A percentile compares a stretch with the other conserved stretches of the same genome.
phyloP scores from a whole-genome alignment of 1,284 basidiomycete genomes.

The Papiliotrema nemorosa region DNA sequence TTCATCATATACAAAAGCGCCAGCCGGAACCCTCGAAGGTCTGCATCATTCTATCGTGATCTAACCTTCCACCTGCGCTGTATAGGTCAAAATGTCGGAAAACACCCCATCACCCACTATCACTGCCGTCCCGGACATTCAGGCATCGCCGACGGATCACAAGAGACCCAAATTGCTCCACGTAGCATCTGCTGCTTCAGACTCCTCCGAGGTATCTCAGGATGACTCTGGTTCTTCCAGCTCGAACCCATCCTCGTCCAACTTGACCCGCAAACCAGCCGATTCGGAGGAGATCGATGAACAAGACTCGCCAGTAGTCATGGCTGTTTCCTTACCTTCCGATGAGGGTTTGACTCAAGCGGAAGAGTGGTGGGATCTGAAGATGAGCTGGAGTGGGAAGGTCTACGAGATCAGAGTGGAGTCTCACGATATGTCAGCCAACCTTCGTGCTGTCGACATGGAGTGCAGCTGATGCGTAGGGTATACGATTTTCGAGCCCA shows the following conservation, averaged over 20 bases:
- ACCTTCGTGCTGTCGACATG: too few relatives aligned
- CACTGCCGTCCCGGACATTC: constrained; percentile 17
- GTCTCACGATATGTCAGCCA: constrained; percentile 41
- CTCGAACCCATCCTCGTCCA: not conserved
- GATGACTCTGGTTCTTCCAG: not conserved
- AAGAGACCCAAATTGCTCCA: constrained; percentile 22
- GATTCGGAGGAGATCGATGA: not conserved
- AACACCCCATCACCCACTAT: constrained; percentile 2
- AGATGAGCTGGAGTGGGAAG: constrained; percentile 44
- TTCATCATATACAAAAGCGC: too few relatives aligned
- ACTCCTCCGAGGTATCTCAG: not conserved
- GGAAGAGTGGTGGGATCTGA: constrained; percentile 35
- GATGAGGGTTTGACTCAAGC: constrained; percentile 14
- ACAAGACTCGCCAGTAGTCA: constrained; percentile 8
- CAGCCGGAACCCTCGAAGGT: too few relatives aligned
- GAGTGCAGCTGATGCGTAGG: constrained; percentile 19
- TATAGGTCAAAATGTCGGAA: not conserved
- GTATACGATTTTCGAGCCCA: constrained; percentile 46
- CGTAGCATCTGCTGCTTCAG: not conserved
- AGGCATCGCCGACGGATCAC: constrained; percentile 15
- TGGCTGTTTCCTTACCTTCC: constrained; percentile 20
- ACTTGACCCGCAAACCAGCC: not conserved
- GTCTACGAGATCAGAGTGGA: constrained; percentile 34
- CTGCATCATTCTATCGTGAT: too few relatives aligned
- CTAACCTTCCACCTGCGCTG: not conserved